phyloP scores from a whole-genome alignment of 352 stramenopile genomes.

The Lagenidium giganteum region DNA sequence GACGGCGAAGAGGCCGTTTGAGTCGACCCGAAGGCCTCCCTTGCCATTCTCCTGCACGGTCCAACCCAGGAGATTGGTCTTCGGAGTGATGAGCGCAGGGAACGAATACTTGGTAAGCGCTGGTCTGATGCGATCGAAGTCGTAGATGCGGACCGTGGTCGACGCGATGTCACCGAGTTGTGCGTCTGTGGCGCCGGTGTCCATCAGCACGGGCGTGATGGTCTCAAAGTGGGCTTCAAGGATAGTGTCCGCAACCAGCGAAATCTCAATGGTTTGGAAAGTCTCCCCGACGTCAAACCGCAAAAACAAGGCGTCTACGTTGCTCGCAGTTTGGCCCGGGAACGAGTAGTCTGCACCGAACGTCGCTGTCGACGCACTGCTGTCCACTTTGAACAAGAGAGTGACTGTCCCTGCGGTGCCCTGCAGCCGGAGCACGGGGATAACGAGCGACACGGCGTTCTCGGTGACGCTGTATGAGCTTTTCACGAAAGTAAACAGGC shows the following conservation, averaged over 20 bases:
- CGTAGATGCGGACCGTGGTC: slow-evolving; percentile 49
- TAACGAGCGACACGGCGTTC: slow-evolving; percentile 26
- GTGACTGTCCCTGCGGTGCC: slow-evolving; percentile 33
- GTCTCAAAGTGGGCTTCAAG: slow-evolving; percentile 51
- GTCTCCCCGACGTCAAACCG: slow-evolving; percentile 44
- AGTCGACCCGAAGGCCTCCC: slow-evolving; percentile 33
- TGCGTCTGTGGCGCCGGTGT: slow-evolving; percentile 19
- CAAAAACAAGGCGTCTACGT: slow-evolving; percentile 31
- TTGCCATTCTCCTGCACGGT: slow-evolving; percentile 45
- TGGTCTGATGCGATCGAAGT: slow-evolving; percentile 41
- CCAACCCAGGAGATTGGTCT: slow-evolving; percentile 31
- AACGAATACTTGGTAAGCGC: slow-evolving; percentile 29
- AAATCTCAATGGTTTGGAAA: slow-evolving; percentile 37
- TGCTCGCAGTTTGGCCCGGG: slow-evolving; percentile 13
- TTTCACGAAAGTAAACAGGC: slow-evolving; percentile 54
- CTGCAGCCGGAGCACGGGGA: slow-evolving; percentile 51
- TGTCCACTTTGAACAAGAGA: slow-evolving; percentile 33
- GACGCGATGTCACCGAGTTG: slow-evolving; percentile 25
- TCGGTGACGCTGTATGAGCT: slow-evolving; percentile 57
- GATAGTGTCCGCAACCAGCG: slow-evolving; percentile 34
- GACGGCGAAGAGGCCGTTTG: slow-evolving; percentile 47
- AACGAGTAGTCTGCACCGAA: slow-evolving; percentile 38
- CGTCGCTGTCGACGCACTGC: slow-evolving; percentile 22
- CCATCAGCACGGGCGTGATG: slow-evolving; percentile 31
- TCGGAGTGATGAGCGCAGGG: background rate